Evolutionary conservation across 2,329 filamentous ascomycete genomes (phyloP).

Genomic region (Sclerotinia minor): DNA sequence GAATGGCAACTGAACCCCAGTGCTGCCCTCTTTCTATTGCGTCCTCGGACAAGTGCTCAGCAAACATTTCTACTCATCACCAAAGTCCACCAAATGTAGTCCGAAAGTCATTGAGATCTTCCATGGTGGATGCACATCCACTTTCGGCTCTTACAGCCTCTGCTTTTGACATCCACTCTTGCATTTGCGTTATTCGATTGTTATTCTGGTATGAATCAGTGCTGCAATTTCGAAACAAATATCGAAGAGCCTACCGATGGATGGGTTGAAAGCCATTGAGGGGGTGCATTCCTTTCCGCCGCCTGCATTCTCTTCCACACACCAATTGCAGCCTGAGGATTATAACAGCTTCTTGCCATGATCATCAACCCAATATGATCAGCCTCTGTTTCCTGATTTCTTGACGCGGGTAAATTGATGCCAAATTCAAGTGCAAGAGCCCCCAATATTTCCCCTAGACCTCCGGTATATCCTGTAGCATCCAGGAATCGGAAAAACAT

Average conservation of each 20-base stretch:
- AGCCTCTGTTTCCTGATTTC: slow-evolving; percentile 73
- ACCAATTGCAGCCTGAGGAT: slow-evolving; percentile 64
- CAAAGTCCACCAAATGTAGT: slow-evolving; percentile 17
- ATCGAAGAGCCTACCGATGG: slow-evolving; percentile 58
- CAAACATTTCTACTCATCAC: not conserved
- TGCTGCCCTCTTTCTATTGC: not conserved
- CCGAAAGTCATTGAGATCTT: slow-evolving; percentile 17
- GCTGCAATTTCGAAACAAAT: not conserved
- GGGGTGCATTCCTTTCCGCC: slow-evolving; percentile 52
- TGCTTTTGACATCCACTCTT: slow-evolving; percentile 61
- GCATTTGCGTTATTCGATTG: slow-evolving; percentile 64
- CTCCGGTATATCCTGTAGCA: slow-evolving; percentile 32
- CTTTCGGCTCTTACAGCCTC: slow-evolving; percentile 55
- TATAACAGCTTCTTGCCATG: slow-evolving; percentile 78
- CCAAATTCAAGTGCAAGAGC: slow-evolving; percentile 53
- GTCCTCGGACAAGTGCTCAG: too few relatives aligned
- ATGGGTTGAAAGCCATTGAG: slow-evolving; percentile 75
- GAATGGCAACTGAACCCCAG: not conserved
- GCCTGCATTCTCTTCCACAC: slow-evolving; percentile 69
- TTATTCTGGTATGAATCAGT: slow-evolving; percentile 50
- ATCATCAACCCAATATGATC: slow-evolving; percentile 81
- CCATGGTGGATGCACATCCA: slow-evolving; percentile 48
- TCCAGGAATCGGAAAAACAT: slow-evolving; percentile 44
- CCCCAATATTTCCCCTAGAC: slow-evolving; percentile 35
- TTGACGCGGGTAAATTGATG: slow-evolving; percentile 66